Conservation (phyloP, 305 asterid genomes). For the Fraxinus sp. region DNA sequence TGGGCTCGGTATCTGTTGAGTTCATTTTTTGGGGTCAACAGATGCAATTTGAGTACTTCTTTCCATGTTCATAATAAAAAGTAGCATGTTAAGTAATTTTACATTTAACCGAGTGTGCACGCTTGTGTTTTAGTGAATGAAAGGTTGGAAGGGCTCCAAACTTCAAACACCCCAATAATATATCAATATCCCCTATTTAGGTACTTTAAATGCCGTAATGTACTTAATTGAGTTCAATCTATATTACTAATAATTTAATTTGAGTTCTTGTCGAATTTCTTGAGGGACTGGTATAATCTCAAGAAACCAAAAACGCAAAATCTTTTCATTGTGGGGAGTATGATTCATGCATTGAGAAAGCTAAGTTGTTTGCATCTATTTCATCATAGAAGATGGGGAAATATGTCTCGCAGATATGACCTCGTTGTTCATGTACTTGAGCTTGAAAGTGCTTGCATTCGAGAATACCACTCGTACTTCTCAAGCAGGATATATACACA, state of each 20-base stretch:
- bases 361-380: neutral
- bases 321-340: neutral
- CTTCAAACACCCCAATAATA: neutral
- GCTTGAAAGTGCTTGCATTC: neutral
- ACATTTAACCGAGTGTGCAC: neutral
- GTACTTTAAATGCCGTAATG: neutral
- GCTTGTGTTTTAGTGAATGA: no score
- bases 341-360: neutral
- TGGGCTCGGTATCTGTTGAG: no score
- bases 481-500: neutral
- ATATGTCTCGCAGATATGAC: neutral
- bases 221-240: neutral
- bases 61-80: neutral
- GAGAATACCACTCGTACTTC: neutral
- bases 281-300: neutral
- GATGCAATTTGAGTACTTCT: neutral
- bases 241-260: neutral
- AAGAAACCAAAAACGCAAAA: neutral
- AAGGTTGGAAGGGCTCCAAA: neutral
- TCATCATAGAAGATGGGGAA: neutral
- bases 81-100: neutral
- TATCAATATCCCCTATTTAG: neutral
- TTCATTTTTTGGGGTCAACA: no score
- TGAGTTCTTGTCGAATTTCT: neutral
- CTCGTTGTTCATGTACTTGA: neutral